phyloP scores from a whole-genome alignment of 495 filamentous ascomycete genomes.

The Penicillium dipodomyicola region DNA sequence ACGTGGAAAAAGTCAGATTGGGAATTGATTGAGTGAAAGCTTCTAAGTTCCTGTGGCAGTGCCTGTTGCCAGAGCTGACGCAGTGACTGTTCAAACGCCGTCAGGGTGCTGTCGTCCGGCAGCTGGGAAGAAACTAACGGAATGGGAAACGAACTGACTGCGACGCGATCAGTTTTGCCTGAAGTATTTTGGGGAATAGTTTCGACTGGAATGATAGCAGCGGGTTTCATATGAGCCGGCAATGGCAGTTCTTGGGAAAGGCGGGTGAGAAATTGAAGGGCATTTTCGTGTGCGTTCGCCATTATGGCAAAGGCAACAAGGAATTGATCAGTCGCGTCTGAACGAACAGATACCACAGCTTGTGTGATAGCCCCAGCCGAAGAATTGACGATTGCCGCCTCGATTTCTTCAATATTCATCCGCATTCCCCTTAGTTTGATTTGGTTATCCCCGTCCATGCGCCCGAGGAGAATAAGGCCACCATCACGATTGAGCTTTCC shows the following conservation, averaged over 20 bases:
- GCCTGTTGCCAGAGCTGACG: slow-evolving; percentile 29
- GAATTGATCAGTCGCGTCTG: background rate
- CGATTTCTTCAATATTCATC: slow-evolving; percentile 52
- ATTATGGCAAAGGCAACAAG: slow-evolving; percentile 24
- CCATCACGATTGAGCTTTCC: slow-evolving; percentile 30
- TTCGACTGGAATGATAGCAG: slow-evolving; percentile 33
- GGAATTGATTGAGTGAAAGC: slow-evolving; percentile 13
- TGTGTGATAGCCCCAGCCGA: slow-evolving; percentile 28
- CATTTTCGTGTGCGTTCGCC: background rate
- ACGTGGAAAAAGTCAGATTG: slow-evolving; percentile 39
- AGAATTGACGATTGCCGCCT: slow-evolving; percentile 29
- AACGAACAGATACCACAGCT: slow-evolving; percentile 19
- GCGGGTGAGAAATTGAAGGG: background rate
- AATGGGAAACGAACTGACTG: slow-evolving; percentile 23
- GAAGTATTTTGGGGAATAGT: slow-evolving; percentile 40
- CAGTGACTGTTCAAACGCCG: slow-evolving; percentile 17
- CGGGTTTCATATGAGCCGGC: slow-evolving; percentile 50
- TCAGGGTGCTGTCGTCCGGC: background rate
- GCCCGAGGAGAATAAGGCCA: slow-evolving; percentile 33
- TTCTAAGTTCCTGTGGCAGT: slow-evolving; percentile 17
- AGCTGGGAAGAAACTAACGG: background rate
- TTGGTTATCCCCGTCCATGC: slow-evolving; percentile 46
- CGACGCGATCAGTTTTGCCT: slow-evolving; percentile 44
- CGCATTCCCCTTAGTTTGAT: slow-evolving; percentile 54
- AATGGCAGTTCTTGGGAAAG: slow-evolving; percentile 28